Base-by-base conservation (phyloP, 495 filamentous ascomycete genomes). In the Aspergillus sclerotiicarbonarius region DNA sequence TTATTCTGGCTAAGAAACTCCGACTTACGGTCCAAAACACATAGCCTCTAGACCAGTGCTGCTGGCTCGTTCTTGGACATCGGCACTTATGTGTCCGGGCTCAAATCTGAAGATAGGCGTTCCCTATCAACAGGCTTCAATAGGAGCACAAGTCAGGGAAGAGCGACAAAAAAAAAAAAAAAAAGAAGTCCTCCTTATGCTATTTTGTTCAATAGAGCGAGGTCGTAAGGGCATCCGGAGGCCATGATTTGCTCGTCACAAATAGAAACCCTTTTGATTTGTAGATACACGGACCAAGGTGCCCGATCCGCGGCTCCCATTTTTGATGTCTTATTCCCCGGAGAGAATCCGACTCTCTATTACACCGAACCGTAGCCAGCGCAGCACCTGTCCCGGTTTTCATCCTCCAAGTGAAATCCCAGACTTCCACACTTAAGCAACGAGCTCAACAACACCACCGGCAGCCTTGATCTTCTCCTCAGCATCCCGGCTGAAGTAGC, bases 381-480 rank as follows among this genome's bases (percentile, higher is more conserved):
- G 63, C 65, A 70, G 67, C 65, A 65, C 67, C 69, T 67, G 65
- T 66, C 66, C 63, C 60, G 65, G 65, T 69, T 65, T 69, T 66
- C 64, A 61, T 63, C 65, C 69, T 70, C 66, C 65, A 62, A 59
- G 53, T 62, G 61, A 58, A 64, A 65, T 71, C 66, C 63, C 65
- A 57, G 54, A 37, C 62, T 70, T 68, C 58, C 69, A 69, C 65
- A 67, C 76, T 84, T 89, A 96, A 77, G 90, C 90, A 65, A 96
- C 91, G 71, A 96, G 78, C 80, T 96, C 90, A 62, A 94, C 82
- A 67, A 95, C 84, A 73, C 92, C 91, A 74, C 92, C 92, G 72
- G 90, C 90, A 70, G 89, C 91, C 73, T 89, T 92, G 80, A 96
- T 96, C 85, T 96, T 96, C 79, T 85, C 79, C 86, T 96, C 92